phyloP scores from a whole-genome alignment of 2,329 filamentous ascomycete species.

The Colletotrichum siamense region DNA sequence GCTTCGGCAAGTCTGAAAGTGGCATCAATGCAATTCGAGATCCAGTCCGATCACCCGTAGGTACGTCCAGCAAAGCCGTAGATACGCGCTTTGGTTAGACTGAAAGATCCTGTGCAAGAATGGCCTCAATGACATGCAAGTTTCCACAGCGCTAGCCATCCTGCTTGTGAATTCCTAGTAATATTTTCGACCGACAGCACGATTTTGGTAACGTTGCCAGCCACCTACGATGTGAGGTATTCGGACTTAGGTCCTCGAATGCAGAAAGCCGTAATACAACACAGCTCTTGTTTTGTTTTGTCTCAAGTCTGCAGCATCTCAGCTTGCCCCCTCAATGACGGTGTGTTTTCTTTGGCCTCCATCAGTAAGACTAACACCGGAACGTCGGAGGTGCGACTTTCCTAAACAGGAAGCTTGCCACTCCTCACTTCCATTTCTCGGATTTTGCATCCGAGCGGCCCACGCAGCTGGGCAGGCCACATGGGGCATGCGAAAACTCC shows the following conservation, averaged over 20 bases:
- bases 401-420: not conserved
- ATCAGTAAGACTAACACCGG: not conserved
- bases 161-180: not conserved
- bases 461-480: not conserved
- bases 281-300: not conserved
- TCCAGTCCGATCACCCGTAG: not conserved
- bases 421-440: not conserved
- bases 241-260: not conserved
- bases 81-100: not conserved
- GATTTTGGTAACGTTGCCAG: not conserved
- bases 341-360: not conserved
- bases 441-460: not conserved
- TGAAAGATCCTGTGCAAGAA: not conserved
- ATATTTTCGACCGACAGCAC: not conserved
- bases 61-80: not conserved
- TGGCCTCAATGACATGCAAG: not conserved
- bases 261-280: not conserved
- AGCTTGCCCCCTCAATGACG: not conserved
- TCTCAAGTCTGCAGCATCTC: not conserved
- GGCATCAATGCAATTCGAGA: not conserved
- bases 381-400: not conserved
- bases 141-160: not conserved
- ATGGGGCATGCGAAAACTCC: not conserved
- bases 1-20: not conserved
- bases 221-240: not conserved